These are phyloP conservation scores for Cladosporium phlei DNA, from an alignment of 2,329 filamentous ascomycete genomes.

Conservation along the genomic window DNA sequence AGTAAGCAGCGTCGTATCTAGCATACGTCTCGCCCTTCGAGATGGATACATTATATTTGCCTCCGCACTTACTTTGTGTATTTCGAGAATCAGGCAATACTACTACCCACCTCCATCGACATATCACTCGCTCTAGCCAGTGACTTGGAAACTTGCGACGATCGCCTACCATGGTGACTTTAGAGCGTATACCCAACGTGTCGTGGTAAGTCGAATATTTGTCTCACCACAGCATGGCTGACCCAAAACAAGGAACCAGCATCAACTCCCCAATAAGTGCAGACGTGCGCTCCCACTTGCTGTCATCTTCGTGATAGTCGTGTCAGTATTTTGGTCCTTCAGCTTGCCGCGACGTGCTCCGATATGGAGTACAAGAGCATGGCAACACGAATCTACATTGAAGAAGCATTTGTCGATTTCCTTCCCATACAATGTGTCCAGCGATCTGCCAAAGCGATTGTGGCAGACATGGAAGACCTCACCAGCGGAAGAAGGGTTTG, in stretches of 20 bases:
- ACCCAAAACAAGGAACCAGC: too few species aligned
- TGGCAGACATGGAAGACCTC: slow-evolving; percentile 98
- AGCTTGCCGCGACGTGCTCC: background rate
- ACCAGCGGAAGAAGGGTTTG: slow-evolving; percentile 71
- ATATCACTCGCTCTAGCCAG: background rate
- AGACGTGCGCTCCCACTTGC: background rate
- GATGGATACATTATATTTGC: background rate
- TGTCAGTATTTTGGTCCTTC: background rate
- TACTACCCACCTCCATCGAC: background rate
- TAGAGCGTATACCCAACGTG: background rate
- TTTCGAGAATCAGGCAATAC: too few species aligned
- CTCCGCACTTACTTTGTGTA: background rate
- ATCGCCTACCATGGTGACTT: background rate
- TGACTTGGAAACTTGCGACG: background rate
- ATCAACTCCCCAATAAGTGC: too few species aligned
- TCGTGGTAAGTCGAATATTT: too few species aligned
- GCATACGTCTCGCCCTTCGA: background rate
- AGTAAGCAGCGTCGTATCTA: too few species aligned
- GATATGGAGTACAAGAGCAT: background rate
- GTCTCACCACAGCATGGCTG: too few species aligned
- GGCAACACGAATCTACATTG: slow-evolving; percentile 41
- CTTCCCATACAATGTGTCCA: slow-evolving; percentile 83
- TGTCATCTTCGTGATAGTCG: background rate
- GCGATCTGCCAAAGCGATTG: slow-evolving; percentile 92
- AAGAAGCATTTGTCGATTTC: slow-evolving; percentile 81